These are phyloP conservation scores for Aspergillus olivimuriae DNA, from an alignment of 495 filamentous ascomycete genomes.

Conservation along the genomic window DNA sequence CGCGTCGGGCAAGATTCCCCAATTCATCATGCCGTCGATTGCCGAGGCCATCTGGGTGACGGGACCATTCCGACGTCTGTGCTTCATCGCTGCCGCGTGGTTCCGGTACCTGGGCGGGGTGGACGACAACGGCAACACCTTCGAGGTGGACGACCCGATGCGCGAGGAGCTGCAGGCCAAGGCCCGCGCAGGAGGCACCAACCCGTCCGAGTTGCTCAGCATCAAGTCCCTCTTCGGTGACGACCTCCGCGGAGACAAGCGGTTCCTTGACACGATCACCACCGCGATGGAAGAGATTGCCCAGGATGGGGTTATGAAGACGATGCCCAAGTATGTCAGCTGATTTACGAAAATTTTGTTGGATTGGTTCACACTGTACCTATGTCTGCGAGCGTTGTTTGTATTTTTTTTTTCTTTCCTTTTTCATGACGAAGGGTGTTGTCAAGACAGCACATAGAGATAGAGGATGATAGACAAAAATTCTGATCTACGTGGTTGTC, in stretches of 20 bases:
- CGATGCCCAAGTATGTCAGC: constrained; percentile 38
- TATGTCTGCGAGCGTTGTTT: constrained; percentile 16
- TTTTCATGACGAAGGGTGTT: constrained; percentile 4
- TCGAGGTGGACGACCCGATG: constrained; percentile 41
- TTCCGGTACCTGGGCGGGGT: constrained; percentile 40
- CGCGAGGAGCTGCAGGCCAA: constrained; percentile 35
- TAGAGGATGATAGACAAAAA: constrained; percentile 21
- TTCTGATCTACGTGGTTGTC: no score
- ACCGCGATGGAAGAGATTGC: constrained; percentile 35
- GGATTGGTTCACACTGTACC: constrained; percentile 8
- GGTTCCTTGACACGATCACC: constrained; percentile 34
- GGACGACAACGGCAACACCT: constrained; percentile 33
- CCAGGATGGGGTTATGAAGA: constrained; percentile 37
- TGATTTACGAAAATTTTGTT: constrained; percentile 12
- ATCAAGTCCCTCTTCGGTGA: constrained; percentile 41
- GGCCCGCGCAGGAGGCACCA: constrained; percentile 30
- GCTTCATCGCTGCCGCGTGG: constrained; percentile 41
- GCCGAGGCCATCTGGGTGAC: constrained; percentile 41
- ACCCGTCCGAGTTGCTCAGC: constrained; percentile 31
- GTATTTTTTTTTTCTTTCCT: constrained; percentile 13
- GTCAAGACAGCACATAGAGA: constrained; percentile 15
- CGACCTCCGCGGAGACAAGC: constrained; percentile 34
- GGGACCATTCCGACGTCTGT: constrained; percentile 39
- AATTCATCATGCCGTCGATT: constrained; percentile 46
- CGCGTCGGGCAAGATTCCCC: constrained; percentile 43